Percentiles rank a stretch among this genome's conserved stretches.
These are phyloP conservation scores for Boeremia lycopersici DNA, from an alignment of 2,329 filamentous ascomycete genomes.

Conservation along the genomic window DNA sequence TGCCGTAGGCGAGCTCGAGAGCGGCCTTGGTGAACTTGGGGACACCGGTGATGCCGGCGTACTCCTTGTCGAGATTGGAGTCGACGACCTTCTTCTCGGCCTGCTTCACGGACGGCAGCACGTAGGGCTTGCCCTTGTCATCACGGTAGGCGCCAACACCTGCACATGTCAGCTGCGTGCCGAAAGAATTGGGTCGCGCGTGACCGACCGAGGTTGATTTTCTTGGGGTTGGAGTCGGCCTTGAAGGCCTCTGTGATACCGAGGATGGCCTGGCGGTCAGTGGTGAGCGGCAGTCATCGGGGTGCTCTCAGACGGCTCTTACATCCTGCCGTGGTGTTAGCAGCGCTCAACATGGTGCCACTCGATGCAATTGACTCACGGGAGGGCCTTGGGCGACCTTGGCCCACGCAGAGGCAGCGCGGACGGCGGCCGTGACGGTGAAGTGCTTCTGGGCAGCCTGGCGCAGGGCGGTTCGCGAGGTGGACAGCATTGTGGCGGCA, in stretches of 20 bases:
- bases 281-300: slow-evolving; percentile 26
- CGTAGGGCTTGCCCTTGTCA: slow-evolving; percentile 96
- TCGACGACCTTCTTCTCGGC: slow-evolving; percentile 87
- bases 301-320: slow-evolving; percentile 19
- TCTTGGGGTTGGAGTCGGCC: slow-evolving; percentile 88
- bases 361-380: slow-evolving; percentile 61
- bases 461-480: slow-evolving; percentile 47
- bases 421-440: slow-evolving; percentile 50
- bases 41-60: slow-evolving; percentile 95
- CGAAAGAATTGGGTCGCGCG: background rate
- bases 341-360: slow-evolving; percentile 17
- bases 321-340: slow-evolving; percentile 45
- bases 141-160: slow-evolving; percentile 98
- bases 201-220: slow-evolving; percentile 89
- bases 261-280: slow-evolving; percentile 69
- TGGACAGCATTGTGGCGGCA: slow-evolving; percentile 42
- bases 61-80: slow-evolving; percentile 89
- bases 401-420: slow-evolving; percentile 83
- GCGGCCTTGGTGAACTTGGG: slow-evolving; percentile 93
- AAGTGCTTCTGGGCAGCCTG: slow-evolving; percentile 46
- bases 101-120: slow-evolving; percentile 88
- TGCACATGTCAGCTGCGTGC: slow-evolving; percentile 46
- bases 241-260: slow-evolving; percentile 99
- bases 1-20: slow-evolving; percentile 86
- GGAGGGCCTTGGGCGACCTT: slow-evolving; percentile 93